Evolutionary conservation across 768 basidiomycete genomes (phyloP).

Genomic region (Lactarius vividus): DNA sequence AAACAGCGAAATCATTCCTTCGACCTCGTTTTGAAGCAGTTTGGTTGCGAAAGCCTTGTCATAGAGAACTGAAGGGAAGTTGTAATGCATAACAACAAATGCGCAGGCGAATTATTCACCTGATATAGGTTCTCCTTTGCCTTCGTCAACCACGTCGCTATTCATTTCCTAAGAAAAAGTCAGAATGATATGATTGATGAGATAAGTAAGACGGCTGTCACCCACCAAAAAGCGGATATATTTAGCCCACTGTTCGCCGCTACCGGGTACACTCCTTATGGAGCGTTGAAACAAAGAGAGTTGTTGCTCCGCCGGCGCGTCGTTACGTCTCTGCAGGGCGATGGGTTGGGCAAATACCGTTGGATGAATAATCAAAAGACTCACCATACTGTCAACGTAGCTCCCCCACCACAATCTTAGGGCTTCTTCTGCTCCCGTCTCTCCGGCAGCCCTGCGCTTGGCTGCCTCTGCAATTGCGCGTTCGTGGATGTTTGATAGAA

Average conservation of each 20-base stretch:
- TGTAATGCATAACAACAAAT: background rate
- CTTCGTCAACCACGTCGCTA: constrained; percentile 20
- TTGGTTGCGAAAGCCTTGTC: constrained; percentile 24
- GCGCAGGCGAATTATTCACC: background rate
- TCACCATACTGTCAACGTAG: constrained; percentile 68
- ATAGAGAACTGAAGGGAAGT: constrained; percentile 16
- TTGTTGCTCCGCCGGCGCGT: constrained; percentile 43
- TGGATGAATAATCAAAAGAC: constrained; percentile 28
- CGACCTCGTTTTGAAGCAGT: constrained; percentile 24
- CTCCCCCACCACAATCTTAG: constrained; percentile 69
- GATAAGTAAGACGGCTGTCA: background rate
- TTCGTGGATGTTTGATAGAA: constrained; percentile 63
- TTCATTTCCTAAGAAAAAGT: constrained; percentile 5
- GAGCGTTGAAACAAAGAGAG: constrained; percentile 52
- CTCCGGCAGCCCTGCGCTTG: constrained; percentile 51
- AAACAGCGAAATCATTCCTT: constrained; percentile 24
- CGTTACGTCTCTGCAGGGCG: constrained; percentile 43
- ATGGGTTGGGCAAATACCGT: background rate
- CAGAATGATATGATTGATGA: background rate
- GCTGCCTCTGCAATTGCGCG: constrained; percentile 74
- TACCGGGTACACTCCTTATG: constrained; percentile 67
- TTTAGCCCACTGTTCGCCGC: constrained; percentile 75
- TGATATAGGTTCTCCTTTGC: constrained; percentile 22
- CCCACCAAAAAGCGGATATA: constrained; percentile 69
- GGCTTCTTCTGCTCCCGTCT: constrained; percentile 54